Evolutionary conservation across 495 filamentous ascomycete species (phyloP), one percentile per base, ranked within the genome.

Genomic region (Penicillium tannophilum): DNA sequence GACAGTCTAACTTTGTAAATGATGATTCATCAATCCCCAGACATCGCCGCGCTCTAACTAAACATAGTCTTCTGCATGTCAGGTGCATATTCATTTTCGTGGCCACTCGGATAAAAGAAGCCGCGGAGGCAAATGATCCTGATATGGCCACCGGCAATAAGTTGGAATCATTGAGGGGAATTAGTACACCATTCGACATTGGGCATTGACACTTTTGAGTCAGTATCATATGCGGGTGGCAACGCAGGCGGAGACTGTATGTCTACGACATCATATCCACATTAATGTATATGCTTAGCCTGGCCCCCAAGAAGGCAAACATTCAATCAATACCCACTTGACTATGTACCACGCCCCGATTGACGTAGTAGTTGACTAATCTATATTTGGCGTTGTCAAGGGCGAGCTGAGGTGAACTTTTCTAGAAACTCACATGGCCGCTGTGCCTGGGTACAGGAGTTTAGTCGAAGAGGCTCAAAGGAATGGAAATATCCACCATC

Each of bases 221-320:
- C 39, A 8, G 16, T 41, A 41, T 41, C 39, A 41, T 41, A 41
- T 41, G 39, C 39, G 14, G 39, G 39, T 41, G 39, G 39, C 39
- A 17, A 41, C n/a, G 14, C 39, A 41, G 39, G 39, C 16, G 39
- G 39, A 36, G 39, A 41, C 16, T 41, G 16, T 17, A 41, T 41
- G 39, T 41, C 39, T 41, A 41, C 39, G 39, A 41, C 39, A 41
- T 41, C 39, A 41, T 41, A 41, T 41, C 39, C 14, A 41, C 16
- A 16, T 41, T 6, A 16, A 39, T 41, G 14, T 41, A 41, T 17
- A 41, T 17, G 16, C 39, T 41, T 41, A 17, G 39, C 7, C 16
- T 41, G 39, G 39, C 39, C 39, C 16, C 39, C 33, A 36, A 14
- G 33, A 41, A 41, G 39, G 39, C 39, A 41, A 41, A 41, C 39